phyloP scores from a whole-genome alignment of 2,329 filamentous ascomycete species.

The Madurella fahalii region DNA sequence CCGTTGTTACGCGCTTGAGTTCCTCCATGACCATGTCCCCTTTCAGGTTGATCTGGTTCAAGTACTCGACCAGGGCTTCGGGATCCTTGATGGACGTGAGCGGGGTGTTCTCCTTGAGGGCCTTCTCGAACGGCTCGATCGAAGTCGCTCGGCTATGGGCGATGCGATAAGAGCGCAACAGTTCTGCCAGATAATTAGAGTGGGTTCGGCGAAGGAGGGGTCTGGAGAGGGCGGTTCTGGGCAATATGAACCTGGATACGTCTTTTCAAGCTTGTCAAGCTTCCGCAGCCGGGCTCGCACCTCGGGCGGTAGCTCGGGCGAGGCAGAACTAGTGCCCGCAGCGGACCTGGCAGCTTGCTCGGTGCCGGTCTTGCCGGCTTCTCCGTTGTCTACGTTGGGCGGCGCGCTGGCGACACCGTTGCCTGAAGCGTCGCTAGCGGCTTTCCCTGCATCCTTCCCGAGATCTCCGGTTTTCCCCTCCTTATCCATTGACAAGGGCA shows the following conservation, averaged over 20 bases:
- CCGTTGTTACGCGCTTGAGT: slow-evolving; percentile 76
- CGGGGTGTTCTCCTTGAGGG: slow-evolving; percentile 87
- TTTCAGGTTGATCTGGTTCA: slow-evolving; percentile 80
- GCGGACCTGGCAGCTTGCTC: slow-evolving; percentile 4
- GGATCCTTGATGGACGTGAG: slow-evolving; percentile 85
- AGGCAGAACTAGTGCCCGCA: slow-evolving; percentile 15
- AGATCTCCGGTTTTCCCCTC: slow-evolving; percentile 21
- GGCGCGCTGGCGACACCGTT: slow-evolving; percentile 2
- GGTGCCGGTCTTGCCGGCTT: not conserved
- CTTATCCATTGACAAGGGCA: slow-evolving; percentile 38
- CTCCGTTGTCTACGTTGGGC: slow-evolving; percentile 11
- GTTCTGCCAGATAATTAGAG: slow-evolving; percentile 49
- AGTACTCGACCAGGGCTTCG: slow-evolving; percentile 78
- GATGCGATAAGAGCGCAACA: slow-evolving; percentile 85
- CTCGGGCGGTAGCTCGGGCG: slow-evolving; percentile 65
- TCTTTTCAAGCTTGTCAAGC: slow-evolving; percentile 83
- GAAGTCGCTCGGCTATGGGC: slow-evolving; percentile 81
- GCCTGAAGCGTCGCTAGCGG: not conserved
- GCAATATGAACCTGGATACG: slow-evolving; percentile 67
- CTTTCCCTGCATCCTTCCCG: slow-evolving; percentile 9
- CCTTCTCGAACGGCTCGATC: slow-evolving; percentile 90
- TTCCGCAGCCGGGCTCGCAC: slow-evolving; percentile 72
- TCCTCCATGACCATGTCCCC: slow-evolving; percentile 93
- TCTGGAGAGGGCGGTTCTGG: not conserved
- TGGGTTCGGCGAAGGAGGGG: slow-evolving; percentile 5